phyloP scores from a whole-genome alignment of 106 monocot genomes.

The Dendrobium catenatum region DNA sequence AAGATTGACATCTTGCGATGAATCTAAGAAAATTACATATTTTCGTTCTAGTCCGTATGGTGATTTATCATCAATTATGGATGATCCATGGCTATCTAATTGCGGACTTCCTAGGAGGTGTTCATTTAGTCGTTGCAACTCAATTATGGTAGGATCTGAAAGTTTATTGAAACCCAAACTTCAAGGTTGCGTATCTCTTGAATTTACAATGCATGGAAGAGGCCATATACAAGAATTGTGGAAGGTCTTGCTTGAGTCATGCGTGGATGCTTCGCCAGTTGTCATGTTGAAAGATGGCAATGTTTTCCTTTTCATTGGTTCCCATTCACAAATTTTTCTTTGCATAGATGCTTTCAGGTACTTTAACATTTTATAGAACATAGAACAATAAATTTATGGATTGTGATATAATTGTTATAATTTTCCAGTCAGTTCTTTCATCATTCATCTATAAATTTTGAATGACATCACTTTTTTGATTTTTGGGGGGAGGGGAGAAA shows the following conservation, averaged over 20 bases:
- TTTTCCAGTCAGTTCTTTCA: not conserved
- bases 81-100: conserved; percentile 23
- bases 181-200: conserved; percentile 11
- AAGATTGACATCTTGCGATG: not conserved
- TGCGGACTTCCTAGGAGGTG: conserved; percentile 17
- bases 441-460: not conserved
- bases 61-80: conserved; percentile 4
- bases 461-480: not conserved
- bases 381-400: not conserved
- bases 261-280: conserved; percentile 94
- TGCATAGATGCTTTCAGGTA: conserved; percentile 67
- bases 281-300: conserved; percentile 53
- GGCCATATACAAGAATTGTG: conserved; percentile 48
- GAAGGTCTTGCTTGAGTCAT: conserved; percentile 73
- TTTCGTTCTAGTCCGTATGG: not conserved
- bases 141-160: conserved; percentile 13
- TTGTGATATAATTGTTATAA: not conserved
- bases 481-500: not conserved
- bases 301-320: conserved; percentile 63
- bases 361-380: not conserved
- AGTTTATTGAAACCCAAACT: conserved; percentile 7
- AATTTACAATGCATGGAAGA: conserved; percentile 20
- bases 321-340: conserved; percentile 75
- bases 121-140: conserved; percentile 65
- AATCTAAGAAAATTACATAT: not conserved